These are phyloP conservation scores for Cordyceps fumosorosea DNA, from an alignment of 2,329 filamentous ascomycete species.

Conservation along the genomic window DNA sequence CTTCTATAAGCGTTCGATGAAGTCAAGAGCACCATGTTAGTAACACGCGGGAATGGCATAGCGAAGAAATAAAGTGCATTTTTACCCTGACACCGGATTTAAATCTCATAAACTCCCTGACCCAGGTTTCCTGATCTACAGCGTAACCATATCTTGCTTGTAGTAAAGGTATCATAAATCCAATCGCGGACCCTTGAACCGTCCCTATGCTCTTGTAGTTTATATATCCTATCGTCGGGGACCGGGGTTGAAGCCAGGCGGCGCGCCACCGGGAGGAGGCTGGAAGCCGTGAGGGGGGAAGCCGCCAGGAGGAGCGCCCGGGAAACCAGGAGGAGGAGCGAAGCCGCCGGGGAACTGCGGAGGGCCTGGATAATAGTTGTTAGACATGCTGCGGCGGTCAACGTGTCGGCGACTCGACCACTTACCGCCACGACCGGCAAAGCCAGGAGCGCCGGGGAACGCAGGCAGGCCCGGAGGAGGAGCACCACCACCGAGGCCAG, in stretches of 20 bases:
- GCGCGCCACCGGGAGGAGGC: conserved; percentile 44
- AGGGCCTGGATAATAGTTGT: conserved; percentile 30
- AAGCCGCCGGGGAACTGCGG: conserved; percentile 46
- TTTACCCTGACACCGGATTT: conserved; percentile 13
- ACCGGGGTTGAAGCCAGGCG: conserved; percentile 71
- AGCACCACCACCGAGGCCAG: conserved; percentile 65
- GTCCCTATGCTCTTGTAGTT: conserved; percentile 19
- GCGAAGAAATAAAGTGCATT: conserved; percentile 11
- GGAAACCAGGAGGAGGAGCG: conserved; percentile 39
- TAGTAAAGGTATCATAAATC: conserved; percentile 20
- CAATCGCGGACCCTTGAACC: conserved; percentile 19
- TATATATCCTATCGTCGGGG: conserved; percentile 46
- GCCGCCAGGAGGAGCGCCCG: conserved; percentile 28
- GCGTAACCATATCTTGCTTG: conserved; percentile 19
- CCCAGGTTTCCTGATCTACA: conserved; percentile 15
- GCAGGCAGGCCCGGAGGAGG: conserved; percentile 52
- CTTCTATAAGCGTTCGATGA: too few species aligned
- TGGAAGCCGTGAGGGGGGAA: conserved; percentile 48
- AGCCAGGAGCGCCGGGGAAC: conserved; percentile 43
- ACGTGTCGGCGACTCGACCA: conserved; percentile 18
- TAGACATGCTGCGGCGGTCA: conserved; percentile 20
- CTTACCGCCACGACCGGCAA: conserved; percentile 51
- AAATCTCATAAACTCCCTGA: conserved; percentile 15
- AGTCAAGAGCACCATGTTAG: neutral
- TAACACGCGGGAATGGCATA: neutral